Conservation (phyloP, 352 stramenopile genomes). For the Nothophytophthora sp. region DNA sequence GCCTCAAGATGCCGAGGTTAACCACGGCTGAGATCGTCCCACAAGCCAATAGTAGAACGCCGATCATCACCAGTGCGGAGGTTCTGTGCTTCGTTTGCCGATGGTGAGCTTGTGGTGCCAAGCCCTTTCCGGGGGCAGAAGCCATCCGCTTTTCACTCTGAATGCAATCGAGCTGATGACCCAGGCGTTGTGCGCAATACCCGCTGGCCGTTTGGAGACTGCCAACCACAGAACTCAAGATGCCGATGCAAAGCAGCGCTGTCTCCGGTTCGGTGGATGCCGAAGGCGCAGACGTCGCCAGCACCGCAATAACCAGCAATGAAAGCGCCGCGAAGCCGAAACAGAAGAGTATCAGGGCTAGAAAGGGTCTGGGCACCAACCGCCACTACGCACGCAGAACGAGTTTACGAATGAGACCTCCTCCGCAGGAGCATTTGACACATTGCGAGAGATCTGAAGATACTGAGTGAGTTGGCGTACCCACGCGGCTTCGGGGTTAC, state of each 20-base stretch:
- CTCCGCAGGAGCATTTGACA: too few relatives aligned
- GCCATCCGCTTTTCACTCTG: neutral
- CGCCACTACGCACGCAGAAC: conserved; percentile 23
- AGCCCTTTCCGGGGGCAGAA: neutral
- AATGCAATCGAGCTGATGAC: conserved; percentile 26
- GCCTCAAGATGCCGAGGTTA: conserved; percentile 39
- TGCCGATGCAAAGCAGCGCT: conserved; percentile 22
- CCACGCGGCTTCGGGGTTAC: neutral
- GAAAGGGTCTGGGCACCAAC: conserved; percentile 26
- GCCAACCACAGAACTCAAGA: conserved; percentile 36
- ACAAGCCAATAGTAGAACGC: conserved; percentile 31
- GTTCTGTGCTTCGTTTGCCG: neutral
- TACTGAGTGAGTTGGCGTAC: neutral
- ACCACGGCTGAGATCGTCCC: conserved; percentile 35
- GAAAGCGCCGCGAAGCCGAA: conserved; percentile 30
- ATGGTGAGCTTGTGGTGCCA: too few relatives aligned
- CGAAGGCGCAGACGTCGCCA: conserved; percentile 7
- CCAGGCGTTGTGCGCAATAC: conserved; percentile 37
- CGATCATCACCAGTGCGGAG: conserved; percentile 25
- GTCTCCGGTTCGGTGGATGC: neutral
- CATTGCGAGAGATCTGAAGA: neutral
- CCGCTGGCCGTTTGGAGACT: conserved; percentile 37
- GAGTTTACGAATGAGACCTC: too few relatives aligned
- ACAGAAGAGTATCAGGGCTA: conserved; percentile 22
- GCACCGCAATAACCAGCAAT: conserved; percentile 16